phyloP scores from a whole-genome alignment of 441 rosid genomes.

The Metrosideros polymorpha region DNA sequence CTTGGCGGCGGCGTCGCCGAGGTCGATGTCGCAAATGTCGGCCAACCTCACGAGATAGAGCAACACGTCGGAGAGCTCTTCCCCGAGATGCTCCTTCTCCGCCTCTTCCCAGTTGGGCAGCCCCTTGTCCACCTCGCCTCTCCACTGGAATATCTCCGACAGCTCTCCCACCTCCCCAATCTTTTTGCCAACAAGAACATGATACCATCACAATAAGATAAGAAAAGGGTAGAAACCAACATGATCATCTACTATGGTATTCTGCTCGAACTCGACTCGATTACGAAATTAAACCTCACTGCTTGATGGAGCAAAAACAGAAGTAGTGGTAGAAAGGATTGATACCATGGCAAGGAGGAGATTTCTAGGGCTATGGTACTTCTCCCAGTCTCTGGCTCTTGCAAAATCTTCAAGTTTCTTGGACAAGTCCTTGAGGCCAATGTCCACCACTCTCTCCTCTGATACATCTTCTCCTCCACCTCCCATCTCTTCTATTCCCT shows the following conservation, averaged over 20 bases:
- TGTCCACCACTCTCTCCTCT: slow-evolving; percentile 16
- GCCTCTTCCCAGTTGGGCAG: slow-evolving; percentile 40
- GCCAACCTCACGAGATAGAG: slow-evolving; percentile 42
- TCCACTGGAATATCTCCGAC: slow-evolving; percentile 49
- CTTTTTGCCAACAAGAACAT: slow-evolving; percentile 1
- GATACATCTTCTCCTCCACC: slow-evolving; percentile 12
- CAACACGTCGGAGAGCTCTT: slow-evolving; percentile 46
- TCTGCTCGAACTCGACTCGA: neutral
- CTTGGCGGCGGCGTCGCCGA: slow-evolving; percentile 28
- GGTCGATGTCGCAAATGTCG: slow-evolving; percentile 46
- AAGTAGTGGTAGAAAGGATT: neutral
- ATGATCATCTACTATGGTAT: neutral
- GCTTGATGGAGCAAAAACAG: neutral
- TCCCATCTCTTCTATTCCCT: slow-evolving; percentile 10
- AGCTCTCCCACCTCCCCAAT: slow-evolving; percentile 46
- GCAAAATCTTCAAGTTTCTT: slow-evolving; percentile 38
- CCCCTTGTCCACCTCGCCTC: slow-evolving; percentile 46
- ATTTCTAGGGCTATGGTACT: slow-evolving; percentile 41
- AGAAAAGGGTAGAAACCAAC: neutral
- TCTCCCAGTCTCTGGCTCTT: slow-evolving; percentile 40
- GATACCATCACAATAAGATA: neutral
- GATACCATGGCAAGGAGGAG: slow-evolving; percentile 50
- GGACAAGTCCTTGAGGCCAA: slow-evolving; percentile 37
- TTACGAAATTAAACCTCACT: neutral
- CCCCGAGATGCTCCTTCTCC: slow-evolving; percentile 43